phyloP scores from a whole-genome alignment of 2,329 filamentous ascomycete species.

The Aspergillus sp. region DNA sequence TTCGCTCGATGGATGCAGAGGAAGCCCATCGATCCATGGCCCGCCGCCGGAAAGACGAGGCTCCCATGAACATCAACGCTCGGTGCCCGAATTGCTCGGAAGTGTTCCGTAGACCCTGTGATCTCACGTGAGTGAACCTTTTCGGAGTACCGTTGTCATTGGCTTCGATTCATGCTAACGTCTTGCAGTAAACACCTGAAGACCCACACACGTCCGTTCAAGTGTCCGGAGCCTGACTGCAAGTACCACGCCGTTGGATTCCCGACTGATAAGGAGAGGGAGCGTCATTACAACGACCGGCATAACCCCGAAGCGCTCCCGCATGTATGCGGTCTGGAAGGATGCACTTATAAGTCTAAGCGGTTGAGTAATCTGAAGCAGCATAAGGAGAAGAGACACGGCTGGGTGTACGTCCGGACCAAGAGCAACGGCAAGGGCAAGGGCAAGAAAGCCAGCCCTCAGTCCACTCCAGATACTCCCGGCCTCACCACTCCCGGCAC shows the following conservation, averaged over 20 bases:
- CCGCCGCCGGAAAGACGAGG: conserved; percentile 88
- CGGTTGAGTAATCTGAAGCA: conserved; percentile 96
- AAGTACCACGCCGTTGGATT: conserved; percentile 88
- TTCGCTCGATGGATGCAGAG: conserved; percentile 51
- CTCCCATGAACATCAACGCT: conserved; percentile 78
- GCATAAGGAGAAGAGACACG: conserved; percentile 96
- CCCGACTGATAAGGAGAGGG: conserved; percentile 97
- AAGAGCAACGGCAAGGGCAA: conserved; percentile 96
- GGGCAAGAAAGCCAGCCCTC: conserved; percentile 40
- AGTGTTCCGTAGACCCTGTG: conserved; percentile 94
- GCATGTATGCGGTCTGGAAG: conserved; percentile 72
- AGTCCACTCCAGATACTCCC: conserved; percentile 57
- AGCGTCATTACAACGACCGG: conserved; percentile 94
- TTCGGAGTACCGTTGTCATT: neutral
- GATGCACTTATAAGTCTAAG: conserved; percentile 90
- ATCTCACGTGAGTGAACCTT: conserved; percentile 61
- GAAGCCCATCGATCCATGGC: conserved; percentile 93
- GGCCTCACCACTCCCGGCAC: conserved; percentile 63
- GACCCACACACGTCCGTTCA: conserved; percentile 94
- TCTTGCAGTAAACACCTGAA: conserved; percentile 80
- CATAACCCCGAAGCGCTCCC: conserved; percentile 77
- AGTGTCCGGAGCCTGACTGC: conserved; percentile 78
- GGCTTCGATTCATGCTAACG: conserved; percentile 8
- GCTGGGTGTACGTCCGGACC: conserved; percentile 84
- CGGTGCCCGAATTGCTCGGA: conserved; percentile 82